These are phyloP conservation scores for Yamadazyma atmosphaerica DNA, from an alignment of 1,139 yeast species.

Conservation along the genomic window DNA sequence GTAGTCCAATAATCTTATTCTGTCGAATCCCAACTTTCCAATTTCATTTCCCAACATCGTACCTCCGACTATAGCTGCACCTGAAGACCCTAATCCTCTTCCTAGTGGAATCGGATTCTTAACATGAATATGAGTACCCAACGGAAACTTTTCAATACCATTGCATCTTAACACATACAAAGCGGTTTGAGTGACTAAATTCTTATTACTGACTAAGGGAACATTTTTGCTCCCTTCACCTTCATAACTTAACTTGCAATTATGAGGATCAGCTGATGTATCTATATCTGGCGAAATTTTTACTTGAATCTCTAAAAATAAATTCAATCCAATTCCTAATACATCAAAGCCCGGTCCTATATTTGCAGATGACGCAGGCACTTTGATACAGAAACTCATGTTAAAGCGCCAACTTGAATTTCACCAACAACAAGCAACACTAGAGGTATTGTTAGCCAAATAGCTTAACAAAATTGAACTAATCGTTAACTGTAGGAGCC, in stretches of 20 bases:
- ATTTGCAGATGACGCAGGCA: slow-evolving; percentile 97
- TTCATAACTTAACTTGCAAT: slow-evolving; percentile 69
- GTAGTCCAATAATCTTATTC: slow-evolving; percentile 85
- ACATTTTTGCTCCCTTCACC: slow-evolving; percentile 78
- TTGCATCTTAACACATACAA: slow-evolving; percentile 86
- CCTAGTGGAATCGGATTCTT: slow-evolving; percentile 93
- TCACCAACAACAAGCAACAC: neutral
- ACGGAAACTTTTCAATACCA: slow-evolving; percentile 70
- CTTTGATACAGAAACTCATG: slow-evolving; percentile 46
- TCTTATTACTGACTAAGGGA: slow-evolving; percentile 72
- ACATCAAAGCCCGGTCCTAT: slow-evolving; percentile 99
- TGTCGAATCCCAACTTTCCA: slow-evolving; percentile 70
- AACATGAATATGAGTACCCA: slow-evolving; percentile 80
- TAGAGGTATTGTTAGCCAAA: no score
- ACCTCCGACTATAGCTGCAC: slow-evolving; percentile 98
- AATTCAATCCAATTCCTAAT: slow-evolving; percentile 80
- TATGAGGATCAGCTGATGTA: slow-evolving; percentile 60
- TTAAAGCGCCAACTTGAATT: neutral
- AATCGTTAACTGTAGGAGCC: no score
- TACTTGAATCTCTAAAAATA: slow-evolving; percentile 71
- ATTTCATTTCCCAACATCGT: slow-evolving; percentile 87
- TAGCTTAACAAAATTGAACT: neutral
- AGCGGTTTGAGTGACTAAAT: slow-evolving; percentile 90
- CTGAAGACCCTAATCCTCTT: slow-evolving; percentile 96
- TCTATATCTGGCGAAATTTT: slow-evolving; percentile 54